Base-by-base conservation (phyloP, 1,139 yeast genomes). In the Saccharomyces hybrid region DNA sequence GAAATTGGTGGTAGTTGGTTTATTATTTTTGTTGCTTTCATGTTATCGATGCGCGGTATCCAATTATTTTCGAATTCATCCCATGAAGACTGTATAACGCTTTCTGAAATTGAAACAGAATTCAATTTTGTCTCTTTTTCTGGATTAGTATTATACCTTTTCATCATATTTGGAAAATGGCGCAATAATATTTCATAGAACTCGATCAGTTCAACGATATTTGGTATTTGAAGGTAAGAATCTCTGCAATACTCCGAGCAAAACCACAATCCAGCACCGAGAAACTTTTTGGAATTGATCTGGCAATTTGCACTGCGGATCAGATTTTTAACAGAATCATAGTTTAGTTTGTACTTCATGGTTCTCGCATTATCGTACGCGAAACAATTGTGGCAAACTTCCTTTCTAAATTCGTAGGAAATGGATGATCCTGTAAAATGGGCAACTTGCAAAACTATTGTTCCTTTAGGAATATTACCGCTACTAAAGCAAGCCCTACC, bases 401-500 rank as follows among this genome's bases (percentile, higher is more conserved):
- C 90, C 61, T 83, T 84, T 54, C 81, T 77, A 65, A 82, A 84
- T 5, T 81, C 83, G 55, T 76, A 74, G 29, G 76, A 68, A 3
- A 84, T 73, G 1, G 81, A 74, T 14, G 76, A 71, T 13, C 84
- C 76, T 51, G 81, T 64, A 0, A 84, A 82, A 5, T 67, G 55
- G 1, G 66, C 60, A 48, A 80, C 75, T 8, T 59, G 61, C 50
- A 80, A 71, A 1, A 85, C 68, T 1, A 64, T 64, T 0, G 82
- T 75, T 6, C 74, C 79, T 23, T 66, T 61, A 4, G 76, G 71
- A 14, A 84, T 77, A 7, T 64, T 59, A 1, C 52, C 49, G 2
- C 60, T 61, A 14, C 88, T 79, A 65, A 81, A 83, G 59, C 86
- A 83, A 1, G 89, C 88, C 56, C 89, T 73, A 11, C 91, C 88